Evolutionary conservation across 306 rosid species (phyloP), one percentile per base, ranked within the genome.

Genomic region (Citrullus amarus): DNA sequence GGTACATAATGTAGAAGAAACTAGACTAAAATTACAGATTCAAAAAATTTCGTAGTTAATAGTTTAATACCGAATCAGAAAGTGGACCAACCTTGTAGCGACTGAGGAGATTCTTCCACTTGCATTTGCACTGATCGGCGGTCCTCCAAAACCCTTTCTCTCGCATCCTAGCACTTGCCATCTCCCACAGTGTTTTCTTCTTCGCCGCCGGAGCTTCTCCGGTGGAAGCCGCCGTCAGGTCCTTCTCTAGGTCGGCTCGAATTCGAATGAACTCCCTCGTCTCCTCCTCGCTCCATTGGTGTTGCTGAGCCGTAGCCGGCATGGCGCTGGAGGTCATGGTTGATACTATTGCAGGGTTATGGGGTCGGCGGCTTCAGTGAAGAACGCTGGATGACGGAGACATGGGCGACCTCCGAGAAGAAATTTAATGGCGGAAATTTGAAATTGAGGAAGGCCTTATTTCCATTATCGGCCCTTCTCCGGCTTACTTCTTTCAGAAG

Each of bases 71-170:
- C 13, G 74, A 39, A 41, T 11, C 6, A 63, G 43, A 32, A 18
- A 25, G 11, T 44, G 74, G 16, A 69, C 50, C 5, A 30, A 91
- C 98, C 98, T 93, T 93, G 87, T 93, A 93, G 59, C 98, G 97
- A 79, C 87, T 90, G 80, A 93, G 91, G 61, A 93, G 96, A 85
- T 91, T 93, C 83, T 93, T 93, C 98, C 98, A 93, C 86, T 93
- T 93, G 88, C 96, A 93, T 85, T 93, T 93, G 79, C 98, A 93
- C 88, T 93, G 98, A 70, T 93, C 97, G 4, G 98, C 87, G 66
- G 89, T 93, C 59, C 97, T 84, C 54, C 83, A 83, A 80, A 83
- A 91, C 12, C 98, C 97, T 82, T 80, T 81, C 77, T 84, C 90
- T 18, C 81, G 76, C 98, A 93, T 88, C 86, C 80, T 83, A 2